Evolutionary conservation across 176 grass and related monocot genomes (phyloP), one percentile per base, ranked within the genome.

Genomic region (Phyllostachys edulis): DNA sequence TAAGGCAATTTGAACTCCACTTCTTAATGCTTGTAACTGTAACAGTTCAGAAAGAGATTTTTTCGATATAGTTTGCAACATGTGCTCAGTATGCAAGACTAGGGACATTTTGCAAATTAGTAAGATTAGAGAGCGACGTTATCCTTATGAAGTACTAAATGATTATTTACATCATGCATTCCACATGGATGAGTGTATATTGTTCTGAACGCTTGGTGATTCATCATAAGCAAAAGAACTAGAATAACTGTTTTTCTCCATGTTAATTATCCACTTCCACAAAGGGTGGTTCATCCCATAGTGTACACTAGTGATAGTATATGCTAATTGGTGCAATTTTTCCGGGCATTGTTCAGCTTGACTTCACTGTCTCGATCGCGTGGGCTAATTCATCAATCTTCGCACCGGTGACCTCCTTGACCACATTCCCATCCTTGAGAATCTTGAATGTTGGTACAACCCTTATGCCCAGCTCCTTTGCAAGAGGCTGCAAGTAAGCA

Each of bases 371-470:
- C 40, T 96, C 88, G 24, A 94, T 99, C 0, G 91, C 91, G 1
- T 65, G 24, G 18, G 84, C 79, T 74, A 99, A 80, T 51, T 96
- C 97, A 61, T 96, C 93, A 9, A 94, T 72, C 84, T 99, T 99
- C 3, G 97, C 91, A 34, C 97, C 97, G 5, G 88, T 99, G 36
- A 96, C 87, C 87, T 99, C 97, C 88, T 91, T 96, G 63, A 91
- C 77, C 21, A 99, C 88, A 82, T 96, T 94, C 34, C 90, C 78
- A 20, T 92, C 89, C 88, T 94, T 96, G 69, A 99, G 44, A 81
- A 99, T 96, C 80, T 99, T 99, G 89, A 99, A 94, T 65, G 93
- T 96, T 65, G 96, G 93, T 24, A 94, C 96, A 46, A 96, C 91
- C 81, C 37, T 96, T 80, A 99, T 80, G 21, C 90, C 96, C 26